A percentile compares a stretch with the other conserved stretches of the same genome.
These are phyloP conservation scores for Sarcodon aspratus DNA, from an alignment of 768 basidiomycete species.

Conservation along the genomic window DNA sequence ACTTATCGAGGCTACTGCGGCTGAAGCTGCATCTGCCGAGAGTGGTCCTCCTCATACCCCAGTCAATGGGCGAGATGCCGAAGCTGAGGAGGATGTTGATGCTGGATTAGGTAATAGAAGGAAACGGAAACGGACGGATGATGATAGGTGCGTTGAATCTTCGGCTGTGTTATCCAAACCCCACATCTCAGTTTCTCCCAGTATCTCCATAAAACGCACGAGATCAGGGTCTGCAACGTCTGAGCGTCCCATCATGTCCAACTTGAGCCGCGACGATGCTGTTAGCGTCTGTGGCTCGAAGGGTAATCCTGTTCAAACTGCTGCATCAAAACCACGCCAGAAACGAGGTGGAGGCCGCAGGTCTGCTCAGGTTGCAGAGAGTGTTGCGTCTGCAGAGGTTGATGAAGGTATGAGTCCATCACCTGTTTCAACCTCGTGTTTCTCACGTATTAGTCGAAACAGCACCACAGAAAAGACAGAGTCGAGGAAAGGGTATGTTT, in stretches of 20 bases:
- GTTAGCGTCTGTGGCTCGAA: conserved; percentile 14
- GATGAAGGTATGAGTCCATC: conserved; percentile 44
- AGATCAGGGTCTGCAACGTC: conserved; percentile 67
- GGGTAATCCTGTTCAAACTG: conserved; percentile 7
- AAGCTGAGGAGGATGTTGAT: conserved; percentile 38
- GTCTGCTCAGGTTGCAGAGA: conserved; percentile 8
- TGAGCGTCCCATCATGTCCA: conserved; percentile 35
- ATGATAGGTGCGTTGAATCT: conserved; percentile 46
- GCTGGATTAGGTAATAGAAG: conserved; percentile 31
- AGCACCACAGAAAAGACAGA: conserved; percentile 24
- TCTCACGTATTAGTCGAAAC: conserved; percentile 2
- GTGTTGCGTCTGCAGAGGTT: conserved; percentile 31
- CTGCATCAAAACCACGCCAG: conserved; percentile 14
- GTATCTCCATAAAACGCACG: conserved; percentile 55
- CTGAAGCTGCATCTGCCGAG: conserved; percentile 45
- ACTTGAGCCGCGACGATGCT: conserved; percentile 31
- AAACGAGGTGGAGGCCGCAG: conserved; percentile 20
- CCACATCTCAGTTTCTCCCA: conserved; percentile 15
- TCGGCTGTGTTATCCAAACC: neutral
- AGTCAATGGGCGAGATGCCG: conserved; percentile 9
- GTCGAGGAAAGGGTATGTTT: neutral
- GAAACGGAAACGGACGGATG: conserved; percentile 70
- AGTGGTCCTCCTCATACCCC: conserved; percentile 20
- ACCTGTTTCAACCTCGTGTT: conserved; percentile 6
- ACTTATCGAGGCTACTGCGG: conserved; percentile 62